These are phyloP conservation scores for Moniliophthora roreri DNA, from an alignment of 1,284 basidiomycete species.

Conservation along the genomic window DNA sequence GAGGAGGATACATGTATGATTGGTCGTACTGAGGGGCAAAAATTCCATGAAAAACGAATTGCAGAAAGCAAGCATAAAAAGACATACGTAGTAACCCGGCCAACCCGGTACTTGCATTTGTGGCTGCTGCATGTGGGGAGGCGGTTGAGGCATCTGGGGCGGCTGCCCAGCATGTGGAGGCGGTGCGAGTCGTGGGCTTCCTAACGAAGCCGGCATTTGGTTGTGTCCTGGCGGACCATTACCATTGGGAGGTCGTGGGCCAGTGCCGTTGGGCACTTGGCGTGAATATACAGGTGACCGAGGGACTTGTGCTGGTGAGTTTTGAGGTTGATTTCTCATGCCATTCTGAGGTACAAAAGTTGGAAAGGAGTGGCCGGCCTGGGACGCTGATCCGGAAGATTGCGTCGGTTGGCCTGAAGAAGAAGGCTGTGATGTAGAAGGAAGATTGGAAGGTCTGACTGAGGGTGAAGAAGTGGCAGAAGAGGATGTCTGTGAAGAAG, in stretches of 20 bases:
- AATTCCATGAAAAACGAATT: background rate
- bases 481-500: slow-evolving; percentile 33
- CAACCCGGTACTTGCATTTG: slow-evolving; percentile 35
- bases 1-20: slow-evolving; percentile 21
- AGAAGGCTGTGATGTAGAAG: slow-evolving; percentile 34
- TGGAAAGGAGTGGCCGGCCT: slow-evolving; percentile 5
- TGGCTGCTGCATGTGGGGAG: slow-evolving; percentile 36
- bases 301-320: slow-evolving; percentile 45
- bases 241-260: slow-evolving; percentile 53
- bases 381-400: background rate
- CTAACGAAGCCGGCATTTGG: slow-evolving; percentile 47
- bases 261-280: slow-evolving; percentile 60
- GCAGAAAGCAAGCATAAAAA: background rate
- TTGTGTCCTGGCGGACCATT: slow-evolving; percentile 49
- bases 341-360: slow-evolving; percentile 21
- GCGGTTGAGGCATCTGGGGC: slow-evolving; percentile 33
- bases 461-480: slow-evolving; percentile 41
- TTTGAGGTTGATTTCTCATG: slow-evolving; percentile 31
- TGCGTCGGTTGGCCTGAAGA: background rate
- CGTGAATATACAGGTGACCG: slow-evolving; percentile 67
- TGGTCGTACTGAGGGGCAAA: slow-evolving; percentile 24
- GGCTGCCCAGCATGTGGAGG: slow-evolving; percentile 55
- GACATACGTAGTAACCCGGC: slow-evolving; percentile 43
- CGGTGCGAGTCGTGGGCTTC: slow-evolving; percentile 63
- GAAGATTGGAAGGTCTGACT: slow-evolving; percentile 45